Evolutionary conservation across 768 basidiomycete genomes (phyloP), one percentile per base, ranked within the genome.

Genomic region (Tephrocybe rancida): DNA sequence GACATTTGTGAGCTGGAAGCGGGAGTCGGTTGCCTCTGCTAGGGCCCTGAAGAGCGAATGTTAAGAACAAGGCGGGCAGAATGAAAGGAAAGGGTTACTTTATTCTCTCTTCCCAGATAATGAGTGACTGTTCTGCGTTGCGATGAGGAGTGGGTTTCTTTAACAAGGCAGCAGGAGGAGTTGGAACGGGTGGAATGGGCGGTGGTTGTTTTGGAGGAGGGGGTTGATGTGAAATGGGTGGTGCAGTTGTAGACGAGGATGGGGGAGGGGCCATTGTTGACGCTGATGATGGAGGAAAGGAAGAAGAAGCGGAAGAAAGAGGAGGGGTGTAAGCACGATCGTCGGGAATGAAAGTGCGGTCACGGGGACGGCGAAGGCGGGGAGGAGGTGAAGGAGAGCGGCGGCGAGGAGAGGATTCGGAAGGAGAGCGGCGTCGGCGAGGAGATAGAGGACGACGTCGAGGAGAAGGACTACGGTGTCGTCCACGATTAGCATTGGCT

Each of bases 51-150:
- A 32, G 18, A 2, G 27, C 10, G 7, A 37, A 43, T 24, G 42
- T 24, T 50, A 25, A 30, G 27, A 24, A 22, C 21, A 26, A 18
- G 37, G 11, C 13, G 34, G 34, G 30, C 16, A 3, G 14, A 22
- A 29, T 39, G 10, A 43, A 22, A 10, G 29, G 14, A 24, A 24
- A 37, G 8, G 44, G 63, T 50, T 50, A 63, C 68, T 56, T 64
- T 25, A 68, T 63, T 47, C 61, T 63, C 16, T 65, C 63, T 19
- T 48, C 50, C 68, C 68, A 70, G 39, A 57, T 16, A 14, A 37
- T 29, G 2, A 47, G 27, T 11, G 60, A 52, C 39, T 52, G 50
- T 14, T n/a, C n/a, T n/a, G n/a, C n/a, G n/a, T n/a, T n/a, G n/a
- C n/a, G n/a, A n/a, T 58, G 58, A 10, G 52, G 43, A 47, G 37